Percentiles rank a stretch among this genome's conserved stretches.
phyloP scores from a whole-genome alignment of 108 stramenopile species.

The Cyclostephanos tholiformis region DNA sequence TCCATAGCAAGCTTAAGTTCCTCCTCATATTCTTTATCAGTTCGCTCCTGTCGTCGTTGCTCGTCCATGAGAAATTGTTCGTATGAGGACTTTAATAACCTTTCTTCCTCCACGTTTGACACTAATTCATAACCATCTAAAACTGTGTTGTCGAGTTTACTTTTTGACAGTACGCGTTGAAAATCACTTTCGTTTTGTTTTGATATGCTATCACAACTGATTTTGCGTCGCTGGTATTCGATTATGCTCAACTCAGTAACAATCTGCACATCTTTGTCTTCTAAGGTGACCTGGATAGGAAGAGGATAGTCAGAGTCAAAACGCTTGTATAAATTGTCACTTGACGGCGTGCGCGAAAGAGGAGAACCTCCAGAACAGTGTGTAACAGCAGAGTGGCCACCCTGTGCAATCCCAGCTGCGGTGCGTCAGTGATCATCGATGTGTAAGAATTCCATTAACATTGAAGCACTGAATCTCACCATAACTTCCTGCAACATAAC shows the following conservation, averaged over 20 bases:
- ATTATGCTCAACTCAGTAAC: conserved; percentile 27
- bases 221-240: conserved; percentile 17
- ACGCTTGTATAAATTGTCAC: neutral
- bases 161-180: conserved; percentile 31
- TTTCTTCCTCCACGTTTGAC: neutral
- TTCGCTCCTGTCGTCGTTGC: conserved; percentile 9
- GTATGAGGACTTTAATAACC: conserved; percentile 13
- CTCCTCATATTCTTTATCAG: conserved; percentile 25
- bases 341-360: neutral
- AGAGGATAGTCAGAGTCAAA: conserved; percentile 17
- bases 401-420: conserved; percentile 5
- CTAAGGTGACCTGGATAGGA: conserved; percentile 32
- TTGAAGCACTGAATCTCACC: conserved; percentile 10
- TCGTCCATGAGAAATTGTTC: conserved; percentile 40
- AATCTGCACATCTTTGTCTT: conserved; percentile 19
- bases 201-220: neutral
- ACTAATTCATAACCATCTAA: neutral
- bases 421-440: neutral
- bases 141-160: conserved; percentile 5
- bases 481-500: neutral
- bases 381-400: conserved; percentile 5
- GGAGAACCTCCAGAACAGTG: neutral
- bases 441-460: conserved; percentile 4
- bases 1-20: conserved; percentile 25
- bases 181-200: conserved; percentile 15